Evolutionary conservation across 257 asterid species (phyloP), one percentile per base, ranked within the genome.

Genomic region (Thymus quinquecostatus): DNA sequence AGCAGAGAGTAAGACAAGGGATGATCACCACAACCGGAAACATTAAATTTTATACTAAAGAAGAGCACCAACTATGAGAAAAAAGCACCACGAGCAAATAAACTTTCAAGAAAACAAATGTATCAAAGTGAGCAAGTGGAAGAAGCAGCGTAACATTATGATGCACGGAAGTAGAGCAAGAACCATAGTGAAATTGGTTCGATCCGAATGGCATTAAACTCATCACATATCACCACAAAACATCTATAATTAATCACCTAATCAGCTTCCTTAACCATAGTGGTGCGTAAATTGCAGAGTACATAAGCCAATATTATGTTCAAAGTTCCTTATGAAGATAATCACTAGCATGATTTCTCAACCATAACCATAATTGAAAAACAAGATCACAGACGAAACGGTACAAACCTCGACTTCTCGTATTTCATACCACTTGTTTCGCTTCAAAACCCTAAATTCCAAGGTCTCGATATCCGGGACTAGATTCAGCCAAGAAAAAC

Each of bases 381-480:
- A 71, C 14, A 21, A 60, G 63, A 64, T 30, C 27, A 56, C 4
- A 70, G 66, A 47, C 70, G 51, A 36, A 47, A 44, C 14, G 5
- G 60, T 79, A 83, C 95, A 64, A 81, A 92, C 97, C 97, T 90
- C 91, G 3, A 92, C 95, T 83, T 90, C 80, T 74, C 98, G 80
- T 60, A 90, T 88, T 83, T 92, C 98, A 57, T 90, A 92, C 76
- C 47, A 72, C 41, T 82, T 85, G 40, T 71, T 80, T 72, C 86
- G 82, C 57, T 79, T 78, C 55, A 92, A 70, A 82, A 92, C 87
- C 85, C 83, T 86, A 82, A 92, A 92, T 21, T 90, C 82, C 75
- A 86, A 85, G 0, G 96, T 87, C 84, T 92, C 98, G 29, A 92
- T 77, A 81, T 92, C 87, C 64, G 98, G 96, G 40, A 90, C 97